These are phyloP conservation scores for Lactarius evosmus DNA, from an alignment of 768 basidiomycete species.

Conservation along the genomic window DNA sequence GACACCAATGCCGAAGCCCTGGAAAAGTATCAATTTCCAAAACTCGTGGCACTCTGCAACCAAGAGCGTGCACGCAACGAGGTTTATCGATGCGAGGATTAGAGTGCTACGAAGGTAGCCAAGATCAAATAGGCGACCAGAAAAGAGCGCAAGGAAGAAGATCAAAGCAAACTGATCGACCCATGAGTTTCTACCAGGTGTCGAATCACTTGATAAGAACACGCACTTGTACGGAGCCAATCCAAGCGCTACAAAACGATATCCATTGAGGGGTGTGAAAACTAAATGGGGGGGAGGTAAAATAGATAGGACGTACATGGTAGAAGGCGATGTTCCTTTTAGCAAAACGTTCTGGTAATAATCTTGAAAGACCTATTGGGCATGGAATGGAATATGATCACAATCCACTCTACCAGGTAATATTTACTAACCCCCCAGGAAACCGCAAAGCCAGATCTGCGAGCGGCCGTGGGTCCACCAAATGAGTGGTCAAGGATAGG, in stretches of 20 bases:
- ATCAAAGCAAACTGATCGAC: slow-evolving; percentile 53
- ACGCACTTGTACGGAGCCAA: slow-evolving; percentile 67
- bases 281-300: not conserved
- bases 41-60: slow-evolving; percentile 65
- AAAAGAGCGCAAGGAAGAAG: slow-evolving; percentile 59
- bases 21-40: slow-evolving; percentile 77
- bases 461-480: too few relatives aligned
- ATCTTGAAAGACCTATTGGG: slow-evolving; percentile 61
- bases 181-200: not conserved
- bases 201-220: not conserved
- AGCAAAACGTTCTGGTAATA: slow-evolving; percentile 62
- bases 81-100: slow-evolving; percentile 44
- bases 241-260: slow-evolving; percentile 58
- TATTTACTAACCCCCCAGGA: slow-evolving; percentile 63
- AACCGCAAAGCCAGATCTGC: slow-evolving; percentile 66
- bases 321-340: slow-evolving; percentile 49
- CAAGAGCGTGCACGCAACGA: slow-evolving; percentile 60
- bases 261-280: not conserved
- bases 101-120: slow-evolving; percentile 59
- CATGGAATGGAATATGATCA: not conserved
- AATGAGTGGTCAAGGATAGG: too few relatives aligned
- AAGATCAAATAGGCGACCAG: slow-evolving; percentile 70
- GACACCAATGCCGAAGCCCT: slow-evolving; percentile 66
- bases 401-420: not conserved
- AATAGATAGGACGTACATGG: slow-evolving; percentile 45